Percentiles rank a stretch among this genome's conserved stretches.
Conservation (phyloP, 2,329 filamentous ascomycete species). For the Claviceps monticola region DNA sequence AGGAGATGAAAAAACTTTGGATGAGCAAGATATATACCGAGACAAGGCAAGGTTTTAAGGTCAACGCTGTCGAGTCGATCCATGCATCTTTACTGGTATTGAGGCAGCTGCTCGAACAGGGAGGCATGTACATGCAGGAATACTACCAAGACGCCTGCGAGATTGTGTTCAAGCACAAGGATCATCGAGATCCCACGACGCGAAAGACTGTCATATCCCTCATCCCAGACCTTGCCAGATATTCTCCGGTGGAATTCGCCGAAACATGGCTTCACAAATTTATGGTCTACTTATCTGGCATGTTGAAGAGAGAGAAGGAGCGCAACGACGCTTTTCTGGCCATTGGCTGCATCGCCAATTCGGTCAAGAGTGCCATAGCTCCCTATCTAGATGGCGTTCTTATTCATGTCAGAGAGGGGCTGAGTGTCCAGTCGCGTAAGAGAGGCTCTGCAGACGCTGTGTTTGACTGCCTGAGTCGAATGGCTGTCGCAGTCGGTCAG, state of each 20-base stretch:
- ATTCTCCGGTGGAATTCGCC: conserved; percentile 82
- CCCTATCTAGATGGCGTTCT: conserved; percentile 92
- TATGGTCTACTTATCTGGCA: conserved; percentile 89
- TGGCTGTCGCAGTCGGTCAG: conserved; percentile 89
- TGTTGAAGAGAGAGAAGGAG: conserved; percentile 91
- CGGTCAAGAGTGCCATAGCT: conserved; percentile 86
- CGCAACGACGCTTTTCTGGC: conserved; percentile 88
- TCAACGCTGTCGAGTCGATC: conserved; percentile 71
- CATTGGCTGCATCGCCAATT: conserved; percentile 91
- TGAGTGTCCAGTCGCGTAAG: conserved; percentile 63
- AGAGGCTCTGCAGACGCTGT: conserved; percentile 60
- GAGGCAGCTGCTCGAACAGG: conserved; percentile 84
- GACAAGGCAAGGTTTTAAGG: conserved; percentile 63
- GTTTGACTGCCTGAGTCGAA: conserved; percentile 94
- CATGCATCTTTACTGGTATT: conserved; percentile 90
- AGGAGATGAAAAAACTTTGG: conserved; percentile 73
- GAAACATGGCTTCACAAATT: conserved; percentile 82
- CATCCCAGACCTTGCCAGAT: conserved; percentile 85
- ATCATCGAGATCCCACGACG: conserved; percentile 79
- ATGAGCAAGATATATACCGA: conserved; percentile 87
- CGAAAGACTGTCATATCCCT: conserved; percentile 80
- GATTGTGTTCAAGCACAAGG: conserved; percentile 81
- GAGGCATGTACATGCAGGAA: conserved; percentile 98
- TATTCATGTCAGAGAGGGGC: conserved; percentile 81
- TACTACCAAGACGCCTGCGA: conserved; percentile 88